Conservation (phyloP, 2,329 filamentous ascomycete species). For the Amauroascus niger region DNA sequence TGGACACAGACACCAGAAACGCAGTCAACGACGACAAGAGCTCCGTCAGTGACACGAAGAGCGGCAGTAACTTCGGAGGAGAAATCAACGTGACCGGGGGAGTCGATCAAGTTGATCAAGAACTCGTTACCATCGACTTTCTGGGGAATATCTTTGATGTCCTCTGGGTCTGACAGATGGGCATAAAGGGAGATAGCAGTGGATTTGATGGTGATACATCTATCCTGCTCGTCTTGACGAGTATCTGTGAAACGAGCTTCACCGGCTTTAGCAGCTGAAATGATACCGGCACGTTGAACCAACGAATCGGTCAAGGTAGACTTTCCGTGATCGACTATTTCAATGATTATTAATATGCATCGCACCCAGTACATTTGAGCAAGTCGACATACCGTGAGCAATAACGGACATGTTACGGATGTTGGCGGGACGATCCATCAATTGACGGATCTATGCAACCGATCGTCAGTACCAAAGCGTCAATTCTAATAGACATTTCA, state of each 20-base stretch:
- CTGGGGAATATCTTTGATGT: slow-evolving; percentile 87
- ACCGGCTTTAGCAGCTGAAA: slow-evolving; percentile 94
- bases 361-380: neutral
- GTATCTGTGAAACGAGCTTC: slow-evolving; percentile 95
- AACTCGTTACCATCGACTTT: slow-evolving; percentile 89
- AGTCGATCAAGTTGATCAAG: slow-evolving; percentile 99
- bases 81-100: slow-evolving; percentile 99
- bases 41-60: slow-evolving; percentile 99
- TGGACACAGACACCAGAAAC: slow-evolving; percentile 99
- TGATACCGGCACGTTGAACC: slow-evolving; percentile 98
- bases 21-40: slow-evolving; percentile 98
- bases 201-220: slow-evolving; percentile 99
- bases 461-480: slow-evolving; percentile 18
- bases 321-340: slow-evolving; percentile 91
- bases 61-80: slow-evolving; percentile 98
- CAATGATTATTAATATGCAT: neutral
- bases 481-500: neutral
- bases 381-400: slow-evolving; percentile 64
- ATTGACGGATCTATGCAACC: slow-evolving; percentile 33
- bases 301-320: slow-evolving; percentile 99
- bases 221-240: slow-evolving; percentile 94
- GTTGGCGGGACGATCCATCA: slow-evolving; percentile 48
- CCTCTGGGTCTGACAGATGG: slow-evolving; percentile 66
- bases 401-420: slow-evolving; percentile 98
- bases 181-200: slow-evolving; percentile 98